A percentile compares a stretch with the other conserved stretches of the same genome.
phyloP scores from a whole-genome alignment of 495 filamentous ascomycete genomes.

The Penicillium nucicola region DNA sequence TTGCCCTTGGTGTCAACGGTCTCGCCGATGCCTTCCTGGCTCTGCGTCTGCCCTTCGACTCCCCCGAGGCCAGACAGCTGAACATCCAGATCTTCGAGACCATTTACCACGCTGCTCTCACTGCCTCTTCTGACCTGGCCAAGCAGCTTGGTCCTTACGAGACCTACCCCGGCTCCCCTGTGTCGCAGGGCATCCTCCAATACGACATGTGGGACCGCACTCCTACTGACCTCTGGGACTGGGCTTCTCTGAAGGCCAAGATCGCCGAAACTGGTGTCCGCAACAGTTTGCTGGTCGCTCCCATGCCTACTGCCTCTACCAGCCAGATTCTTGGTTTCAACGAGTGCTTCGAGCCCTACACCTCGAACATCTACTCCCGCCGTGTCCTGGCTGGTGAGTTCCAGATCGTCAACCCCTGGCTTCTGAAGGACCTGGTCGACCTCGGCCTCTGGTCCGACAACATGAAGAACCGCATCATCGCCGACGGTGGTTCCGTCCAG shows the following conservation, averaged over 20 bases:
- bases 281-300: conserved; percentile 91
- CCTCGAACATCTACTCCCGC: conserved; percentile 98
- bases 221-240: conserved; percentile 94
- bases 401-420: conserved; percentile 99
- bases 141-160: conserved; percentile 79
- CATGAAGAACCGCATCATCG: conserved; percentile 99
- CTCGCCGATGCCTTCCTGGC: conserved; percentile 98
- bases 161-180: conserved; percentile 89
- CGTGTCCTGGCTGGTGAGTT: conserved; percentile 98
- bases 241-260: conserved; percentile 81
- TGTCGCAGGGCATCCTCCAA: conserved; percentile 92
- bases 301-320: conserved; percentile 96
- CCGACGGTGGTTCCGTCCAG: conserved; percentile 92
- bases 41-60: conserved; percentile 95
- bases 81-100: conserved; percentile 99
- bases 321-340: conserved; percentile 98
- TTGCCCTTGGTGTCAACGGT: conserved; percentile 95
- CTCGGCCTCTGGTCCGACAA: conserved; percentile 98
- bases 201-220: conserved; percentile 98
- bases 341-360: conserved; percentile 99
- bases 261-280: conserved; percentile 90
- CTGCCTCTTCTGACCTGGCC: conserved; percentile 81
- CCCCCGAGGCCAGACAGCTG: conserved; percentile 83
- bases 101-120: conserved; percentile 94
- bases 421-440: conserved; percentile 96